Base-by-base conservation (phyloP, 208 protist species). In the Wallacemonas rigidus region DNA sequence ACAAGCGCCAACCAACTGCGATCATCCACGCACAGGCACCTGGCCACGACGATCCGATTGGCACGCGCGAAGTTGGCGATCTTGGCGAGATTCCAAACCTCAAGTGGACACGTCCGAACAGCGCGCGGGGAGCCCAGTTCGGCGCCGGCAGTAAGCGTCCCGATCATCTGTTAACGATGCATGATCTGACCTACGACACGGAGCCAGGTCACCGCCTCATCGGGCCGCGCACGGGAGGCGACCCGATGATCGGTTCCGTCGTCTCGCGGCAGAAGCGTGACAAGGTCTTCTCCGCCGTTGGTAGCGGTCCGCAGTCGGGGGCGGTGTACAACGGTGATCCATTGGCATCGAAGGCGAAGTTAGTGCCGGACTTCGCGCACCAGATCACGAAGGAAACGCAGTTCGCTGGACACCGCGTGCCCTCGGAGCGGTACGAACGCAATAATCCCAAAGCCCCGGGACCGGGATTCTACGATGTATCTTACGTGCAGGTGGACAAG, bases 341-440 rank as follows among this genome's bases (percentile, higher is more conserved):
- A 4, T 77, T 80, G 9, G 50, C 58, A n/a, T 62, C 67, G 1
- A 64, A 58, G n/a, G 72, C 70, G 40, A 94, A 91, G 71, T 86
- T 65, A 44, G 84, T 94, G 69, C 86, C 89, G 5, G 50, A 89
- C 54, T 94, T 94, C 69, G 89, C 91, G 55, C 89, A 89, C 73
- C 89, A 94, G 56, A 94, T 91, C 38, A 94, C 89, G 40, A 94
- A 94, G 70, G 89, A 91, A 71, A 83, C 83, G 56, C 85, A 94
- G 80, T 94, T 94, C 68, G 86, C 83, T 63, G 89, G 89, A 3
- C 89, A 91, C 68, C 79, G 81, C 36, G 74, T 91, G 39, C 84
- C 82, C 74, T 94, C 89, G 15, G 89, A 94, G 78, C 71, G 89
- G 50, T 91, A 87, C 80, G 69, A 65, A 44, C 81, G 77, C 1